phyloP scores from a whole-genome alignment of 805 yeast genomes.

The Wickerhamomyces strasburgensis region DNA sequence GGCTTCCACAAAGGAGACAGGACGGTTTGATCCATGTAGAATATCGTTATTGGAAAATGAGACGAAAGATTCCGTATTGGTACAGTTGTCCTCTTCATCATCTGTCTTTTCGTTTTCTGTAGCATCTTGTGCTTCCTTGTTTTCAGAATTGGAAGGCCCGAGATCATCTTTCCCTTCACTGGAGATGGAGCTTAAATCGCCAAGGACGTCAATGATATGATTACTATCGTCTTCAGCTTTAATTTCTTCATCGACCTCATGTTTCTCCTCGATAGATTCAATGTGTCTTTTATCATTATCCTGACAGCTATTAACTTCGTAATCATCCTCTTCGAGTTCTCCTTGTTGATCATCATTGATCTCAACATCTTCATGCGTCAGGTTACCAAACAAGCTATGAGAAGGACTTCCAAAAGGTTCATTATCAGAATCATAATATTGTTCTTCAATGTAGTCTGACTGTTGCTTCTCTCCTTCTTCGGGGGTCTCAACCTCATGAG shows the following conservation, averaged over 20 bases:
- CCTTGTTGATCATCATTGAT: background rate
- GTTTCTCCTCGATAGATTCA: background rate
- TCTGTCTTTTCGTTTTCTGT: constrained; percentile 2
- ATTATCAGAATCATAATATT: constrained; percentile 23
- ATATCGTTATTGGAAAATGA: constrained; percentile 13
- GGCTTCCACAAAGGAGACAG: constrained; percentile 16
- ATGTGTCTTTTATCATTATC: too few species aligned
- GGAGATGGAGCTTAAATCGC: too few species aligned
- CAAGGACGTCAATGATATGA: background rate
- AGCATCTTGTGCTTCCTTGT: background rate
- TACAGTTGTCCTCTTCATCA: background rate
- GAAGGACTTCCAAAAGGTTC: constrained; percentile 22
- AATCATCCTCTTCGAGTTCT: background rate
- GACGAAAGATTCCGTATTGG: constrained; percentile 13
- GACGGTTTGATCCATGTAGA: background rate
- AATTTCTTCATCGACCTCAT: background rate
- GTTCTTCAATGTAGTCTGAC: constrained; percentile 9
- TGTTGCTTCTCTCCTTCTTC: background rate
- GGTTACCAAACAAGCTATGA: constrained; percentile 21
- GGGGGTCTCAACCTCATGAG: background rate
- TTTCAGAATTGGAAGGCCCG: background rate
- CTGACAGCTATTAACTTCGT: too few species aligned
- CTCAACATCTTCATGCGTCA: constrained; percentile 7
- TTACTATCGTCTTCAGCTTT: background rate
- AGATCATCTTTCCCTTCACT: constrained; percentile 1